phyloP scores from a whole-genome alignment of 2,329 filamentous ascomycete genomes.

The Botrytis elliptica region DNA sequence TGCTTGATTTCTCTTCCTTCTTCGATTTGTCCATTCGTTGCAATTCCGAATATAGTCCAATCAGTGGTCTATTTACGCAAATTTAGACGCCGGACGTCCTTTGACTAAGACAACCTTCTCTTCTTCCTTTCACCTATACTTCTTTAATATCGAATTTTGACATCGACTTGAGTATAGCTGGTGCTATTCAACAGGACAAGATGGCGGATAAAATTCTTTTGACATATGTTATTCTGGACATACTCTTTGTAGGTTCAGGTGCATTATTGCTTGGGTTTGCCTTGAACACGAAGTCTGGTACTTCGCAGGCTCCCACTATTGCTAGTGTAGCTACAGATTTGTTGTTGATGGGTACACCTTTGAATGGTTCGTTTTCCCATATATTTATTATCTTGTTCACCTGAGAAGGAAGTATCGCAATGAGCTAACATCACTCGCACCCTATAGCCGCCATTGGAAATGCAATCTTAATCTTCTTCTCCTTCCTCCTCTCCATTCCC shows the following conservation, averaged over 20 bases:
- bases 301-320: constrained; percentile 45
- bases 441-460: constrained; percentile 66
- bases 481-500: constrained; percentile 68
- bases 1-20: not conserved
- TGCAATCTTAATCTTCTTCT: constrained; percentile 67
- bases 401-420: not conserved
- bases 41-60: not conserved
- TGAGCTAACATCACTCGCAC: constrained; percentile 27
- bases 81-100: constrained; percentile 39
- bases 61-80: not conserved
- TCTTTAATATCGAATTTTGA: not conserved
- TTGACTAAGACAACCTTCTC: constrained; percentile 8
- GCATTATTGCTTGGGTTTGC: constrained; percentile 53
- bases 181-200: constrained; percentile 38
- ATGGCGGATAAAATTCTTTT: constrained; percentile 51
- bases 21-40: not conserved
- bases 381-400: not conserved
- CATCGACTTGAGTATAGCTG: constrained; percentile 11
- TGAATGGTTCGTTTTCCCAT: constrained; percentile 47
- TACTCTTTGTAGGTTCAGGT: constrained; percentile 52
- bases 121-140: not conserved
- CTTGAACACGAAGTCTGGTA: constrained; percentile 47
- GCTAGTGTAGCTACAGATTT: constrained; percentile 52
- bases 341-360: constrained; percentile 51
- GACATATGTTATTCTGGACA: constrained; percentile 50